These are phyloP conservation scores for Umbelopsis sp. DNA, from an alignment of 192 early-diverging fungal genomes.

Conservation along the genomic window DNA sequence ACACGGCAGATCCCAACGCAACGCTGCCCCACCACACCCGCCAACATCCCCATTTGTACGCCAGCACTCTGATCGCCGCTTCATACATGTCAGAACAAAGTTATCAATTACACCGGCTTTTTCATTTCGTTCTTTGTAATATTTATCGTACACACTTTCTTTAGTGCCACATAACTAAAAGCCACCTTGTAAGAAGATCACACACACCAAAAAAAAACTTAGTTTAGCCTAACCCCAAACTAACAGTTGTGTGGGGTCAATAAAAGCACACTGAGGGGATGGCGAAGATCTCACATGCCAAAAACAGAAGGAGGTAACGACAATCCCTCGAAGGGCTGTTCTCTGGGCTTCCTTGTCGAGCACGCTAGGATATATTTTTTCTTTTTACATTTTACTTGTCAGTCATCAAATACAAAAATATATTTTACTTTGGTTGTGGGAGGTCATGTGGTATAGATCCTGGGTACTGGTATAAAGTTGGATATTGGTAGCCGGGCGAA, in stretches of 20 bases:
- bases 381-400: neutral
- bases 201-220: neutral
- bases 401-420: neutral
- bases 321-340: neutral
- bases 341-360: neutral
- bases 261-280: neutral
- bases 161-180: slow-evolving; percentile 4
- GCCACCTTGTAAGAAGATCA: slow-evolving; percentile 11
- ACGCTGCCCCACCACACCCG: too few relatives aligned
- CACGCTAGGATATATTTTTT: neutral
- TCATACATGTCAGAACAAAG: too few relatives aligned
- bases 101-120: neutral
- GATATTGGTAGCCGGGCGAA: neutral
- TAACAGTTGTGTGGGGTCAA: neutral
- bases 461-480: neutral
- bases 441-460: neutral
- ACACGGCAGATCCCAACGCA: too few relatives aligned
- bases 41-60: too few relatives aligned
- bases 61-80: too few relatives aligned
- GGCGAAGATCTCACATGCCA: neutral
- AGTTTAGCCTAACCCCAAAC: neutral
- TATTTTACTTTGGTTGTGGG: neutral
- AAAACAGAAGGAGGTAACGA: neutral
- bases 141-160: neutral
- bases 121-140: neutral